Evolutionary conservation across 768 basidiomycete species (phyloP).

Genomic region (Lepiota brunneoincarnata): DNA sequence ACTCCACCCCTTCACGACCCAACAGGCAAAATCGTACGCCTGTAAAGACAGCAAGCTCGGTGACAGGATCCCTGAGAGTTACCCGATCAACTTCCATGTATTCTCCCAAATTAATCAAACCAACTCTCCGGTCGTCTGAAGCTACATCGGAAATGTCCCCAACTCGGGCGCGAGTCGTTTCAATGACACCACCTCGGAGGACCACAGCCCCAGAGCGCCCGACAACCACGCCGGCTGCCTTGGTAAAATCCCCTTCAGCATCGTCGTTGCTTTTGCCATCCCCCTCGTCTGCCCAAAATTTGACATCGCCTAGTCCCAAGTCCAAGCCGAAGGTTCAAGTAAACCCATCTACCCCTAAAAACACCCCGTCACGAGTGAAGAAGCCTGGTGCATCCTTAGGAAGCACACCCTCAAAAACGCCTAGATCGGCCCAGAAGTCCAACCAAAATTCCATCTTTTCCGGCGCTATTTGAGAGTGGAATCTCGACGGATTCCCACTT

Average conservation of each 20-base stretch:
- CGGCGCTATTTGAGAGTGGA: constrained; percentile 18
- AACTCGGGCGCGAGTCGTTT: constrained; percentile 39
- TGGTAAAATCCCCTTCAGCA: constrained; percentile 25
- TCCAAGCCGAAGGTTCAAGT: constrained; percentile 19
- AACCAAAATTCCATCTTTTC: constrained; percentile 11
- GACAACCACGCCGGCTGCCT: constrained; percentile 16
- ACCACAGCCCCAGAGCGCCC: constrained; percentile 14
- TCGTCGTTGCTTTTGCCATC: constrained; percentile 20
- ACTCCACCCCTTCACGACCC: constrained; percentile 25
- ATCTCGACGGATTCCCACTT: constrained; percentile 23
- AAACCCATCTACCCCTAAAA: constrained; percentile 24
- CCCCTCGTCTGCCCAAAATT: constrained; percentile 32
- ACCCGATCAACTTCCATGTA: constrained; percentile 25
- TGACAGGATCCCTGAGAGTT: constrained; percentile 22
- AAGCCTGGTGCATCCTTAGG: neutral
- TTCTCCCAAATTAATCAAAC: constrained; percentile 21
- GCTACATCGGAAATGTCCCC: constrained; percentile 15
- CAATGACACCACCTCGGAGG: constrained; percentile 37
- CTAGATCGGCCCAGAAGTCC: constrained; percentile 7
- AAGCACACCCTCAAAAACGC: constrained; percentile 21
- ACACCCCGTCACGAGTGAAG: constrained; percentile 25
- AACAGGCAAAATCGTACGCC: constrained; percentile 14
- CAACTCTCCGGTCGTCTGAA: constrained; percentile 14
- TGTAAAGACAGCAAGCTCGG: constrained; percentile 17
- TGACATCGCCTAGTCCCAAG: constrained; percentile 40